Evolutionary conservation across 768 basidiomycete genomes (phyloP).

Genomic region (Calocera cornea): DNA sequence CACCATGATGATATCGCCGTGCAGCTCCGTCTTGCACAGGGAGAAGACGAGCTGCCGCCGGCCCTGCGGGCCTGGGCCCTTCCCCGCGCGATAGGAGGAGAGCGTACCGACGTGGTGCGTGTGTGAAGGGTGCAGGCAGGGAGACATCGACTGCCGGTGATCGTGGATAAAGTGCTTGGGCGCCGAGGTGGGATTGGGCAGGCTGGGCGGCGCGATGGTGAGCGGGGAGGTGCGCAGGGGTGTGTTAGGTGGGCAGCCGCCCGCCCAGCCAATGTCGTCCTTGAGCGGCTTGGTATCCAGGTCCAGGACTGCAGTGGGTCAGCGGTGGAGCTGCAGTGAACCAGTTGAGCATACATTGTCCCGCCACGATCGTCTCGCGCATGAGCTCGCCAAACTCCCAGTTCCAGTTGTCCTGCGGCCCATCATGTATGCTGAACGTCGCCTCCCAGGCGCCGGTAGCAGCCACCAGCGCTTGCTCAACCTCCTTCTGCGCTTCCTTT

Average conservation of each 20-base stretch:
- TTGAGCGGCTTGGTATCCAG: constrained; percentile 15
- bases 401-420: constrained; percentile 23
- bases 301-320: neutral
- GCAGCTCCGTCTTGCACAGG: constrained; percentile 22
- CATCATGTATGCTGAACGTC: constrained; percentile 23
- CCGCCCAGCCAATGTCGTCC: constrained; percentile 22
- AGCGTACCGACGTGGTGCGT: constrained; percentile 21
- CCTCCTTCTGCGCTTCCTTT: neutral
- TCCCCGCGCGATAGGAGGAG: constrained; percentile 15
- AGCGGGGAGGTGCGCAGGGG: constrained; percentile 20
- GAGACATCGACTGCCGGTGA: constrained; percentile 24
- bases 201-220: constrained; percentile 13
- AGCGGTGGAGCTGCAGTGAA: neutral
- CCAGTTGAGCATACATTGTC: neutral
- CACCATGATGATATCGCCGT: constrained; percentile 15
- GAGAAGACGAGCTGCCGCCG: constrained; percentile 21
- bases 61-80: constrained; percentile 22
- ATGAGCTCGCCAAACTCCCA: constrained; percentile 14
- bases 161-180: constrained; percentile 24
- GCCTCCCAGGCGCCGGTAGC: constrained; percentile 6
- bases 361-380: neutral
- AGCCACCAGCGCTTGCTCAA: neutral
- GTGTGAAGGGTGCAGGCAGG: constrained; percentile 21
- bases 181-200: constrained; percentile 15
- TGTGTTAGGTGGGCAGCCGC: constrained; percentile 22